Conservation (phyloP, 345 rosid genomes). For the Hevea brasiliensis region DNA sequence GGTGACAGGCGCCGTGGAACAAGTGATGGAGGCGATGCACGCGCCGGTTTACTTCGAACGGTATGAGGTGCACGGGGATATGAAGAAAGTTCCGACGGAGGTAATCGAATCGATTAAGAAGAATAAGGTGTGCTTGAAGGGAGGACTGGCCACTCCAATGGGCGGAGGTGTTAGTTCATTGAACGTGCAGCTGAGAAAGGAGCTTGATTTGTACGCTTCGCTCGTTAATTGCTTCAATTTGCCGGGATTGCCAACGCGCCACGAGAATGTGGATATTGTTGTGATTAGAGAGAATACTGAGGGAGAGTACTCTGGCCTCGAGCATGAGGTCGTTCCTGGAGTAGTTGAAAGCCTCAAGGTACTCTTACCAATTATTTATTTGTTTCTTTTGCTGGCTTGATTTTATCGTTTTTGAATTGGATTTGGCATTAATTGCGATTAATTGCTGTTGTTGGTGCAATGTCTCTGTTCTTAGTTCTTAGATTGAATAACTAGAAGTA, state of each 20-base stretch:
- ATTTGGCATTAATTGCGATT: neutral
- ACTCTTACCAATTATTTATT: neutral
- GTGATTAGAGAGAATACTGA: conserved; percentile 93
- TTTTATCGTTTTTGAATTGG: neutral
- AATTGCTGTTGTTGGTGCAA: neutral
- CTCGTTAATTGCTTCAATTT: conserved; percentile 85
- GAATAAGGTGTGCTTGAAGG: conserved; percentile 89
- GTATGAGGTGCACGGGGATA: conserved; percentile 76
- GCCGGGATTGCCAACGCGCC: conserved; percentile 78
- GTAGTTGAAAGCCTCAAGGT: conserved; percentile 98
- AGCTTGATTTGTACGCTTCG: conserved; percentile 86
- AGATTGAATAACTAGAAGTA: no score
- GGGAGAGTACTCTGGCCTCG: conserved; percentile 88
- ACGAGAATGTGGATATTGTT: conserved; percentile 80
- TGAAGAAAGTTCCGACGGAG: conserved; percentile 79
- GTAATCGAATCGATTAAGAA: conserved; percentile 84
- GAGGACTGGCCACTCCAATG: conserved; percentile 84
- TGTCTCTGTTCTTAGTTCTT: neutral
- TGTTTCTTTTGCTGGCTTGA: neutral
- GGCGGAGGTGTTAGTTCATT: conserved; percentile 96
- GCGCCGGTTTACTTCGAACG: conserved; percentile 85
- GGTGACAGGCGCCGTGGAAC: conserved; percentile 86
- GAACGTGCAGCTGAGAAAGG: conserved; percentile 77
- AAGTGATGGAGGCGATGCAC: conserved; percentile 94
- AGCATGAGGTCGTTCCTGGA: conserved; percentile 93